Evolutionary conservation across 257 asterid genomes (phyloP), one percentile per base, ranked within the genome.

Genomic region (Dorcoceras hygrometricum): DNA sequence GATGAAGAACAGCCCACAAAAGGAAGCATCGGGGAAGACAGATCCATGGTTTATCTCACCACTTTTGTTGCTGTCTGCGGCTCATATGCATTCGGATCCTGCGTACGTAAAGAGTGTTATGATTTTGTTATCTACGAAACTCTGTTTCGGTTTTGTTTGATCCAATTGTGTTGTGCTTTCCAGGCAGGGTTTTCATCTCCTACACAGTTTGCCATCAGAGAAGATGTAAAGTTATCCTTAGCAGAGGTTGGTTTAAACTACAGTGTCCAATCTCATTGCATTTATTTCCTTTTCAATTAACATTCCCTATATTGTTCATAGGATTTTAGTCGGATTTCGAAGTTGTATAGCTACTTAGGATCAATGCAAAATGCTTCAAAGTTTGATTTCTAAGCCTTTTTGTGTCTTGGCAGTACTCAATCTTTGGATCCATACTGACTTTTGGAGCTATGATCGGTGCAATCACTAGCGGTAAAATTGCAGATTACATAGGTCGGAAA

Each of bases 171-270:
- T 69, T 53, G 56, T 22, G 18, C 9, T 66, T 75, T 65, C 62
- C 87, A 94, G 99, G 97, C 87, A 23, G 99, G 99, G 26, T 94
- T 82, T 68, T 94, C 99, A 53, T 94, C 99, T 2, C 99, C 99
- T 18, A 90, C 95, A 5, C 97, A 94, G 77, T 76, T 78, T 62
- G 96, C 87, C 20, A 90, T 94, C 71, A 81, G 80, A 51, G 75
- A 77, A n/a, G 97, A 94, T 75, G 83, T 94, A 1, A 76, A 82
- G 61, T 78, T 90, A 66, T 81, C 96, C 72, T 71, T 90, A 75
- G 83, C 97, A 9, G 93, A 90, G 99, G 99, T 94, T 71, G 34
- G 82, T 75, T 48, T 8, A 68, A 10, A 11, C 8, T 23, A 36
- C 65, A 31, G 36, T 5, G 36, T 31, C 36, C 36, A 31, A 31